Evolutionary conservation across 2,329 filamentous ascomycete genomes (phyloP).

Genomic region (Intubia oerlemansii): DNA sequence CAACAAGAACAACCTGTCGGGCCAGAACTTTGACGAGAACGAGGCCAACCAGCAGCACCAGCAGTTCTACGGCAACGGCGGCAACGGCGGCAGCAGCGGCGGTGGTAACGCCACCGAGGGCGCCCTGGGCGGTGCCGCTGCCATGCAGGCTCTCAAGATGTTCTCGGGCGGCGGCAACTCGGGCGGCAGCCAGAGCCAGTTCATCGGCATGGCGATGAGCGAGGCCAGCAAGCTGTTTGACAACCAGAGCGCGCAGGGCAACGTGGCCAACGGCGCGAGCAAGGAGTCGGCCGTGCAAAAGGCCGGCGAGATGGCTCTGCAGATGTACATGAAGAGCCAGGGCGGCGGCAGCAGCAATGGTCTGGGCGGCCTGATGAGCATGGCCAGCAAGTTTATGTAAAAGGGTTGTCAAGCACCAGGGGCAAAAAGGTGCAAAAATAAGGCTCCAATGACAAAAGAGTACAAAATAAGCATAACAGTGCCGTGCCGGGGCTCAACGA

Average conservation of each 20-base stretch:
- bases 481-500: too few species aligned
- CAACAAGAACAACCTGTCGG: slow-evolving; percentile 25
- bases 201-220: slow-evolving; percentile 70
- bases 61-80: slow-evolving; percentile 40
- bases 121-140: slow-evolving; percentile 49
- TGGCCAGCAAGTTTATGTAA: slow-evolving; percentile 27
- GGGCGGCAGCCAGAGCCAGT: slow-evolving; percentile 46
- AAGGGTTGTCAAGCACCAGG: too few species aligned
- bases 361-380: slow-evolving; percentile 17
- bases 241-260: slow-evolving; percentile 30
- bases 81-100: slow-evolving; percentile 16
- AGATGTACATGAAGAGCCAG: slow-evolving; percentile 76
- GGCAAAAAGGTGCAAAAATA: too few species aligned
- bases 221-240: slow-evolving; percentile 64
- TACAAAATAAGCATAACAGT: too few species aligned
- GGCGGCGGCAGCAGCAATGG: slow-evolving; percentile 29
- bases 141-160: slow-evolving; percentile 63
- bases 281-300: slow-evolving; percentile 65
- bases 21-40: slow-evolving; percentile 27
- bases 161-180: slow-evolving; percentile 34
- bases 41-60: slow-evolving; percentile 45
- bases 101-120: slow-evolving; percentile 21
- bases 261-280: slow-evolving; percentile 34
- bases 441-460: too few species aligned
- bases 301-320: slow-evolving; percentile 70